Evolutionary conservation across 176 grass and related monocot species (phyloP).

Genomic region (Cocos nucifera): DNA sequence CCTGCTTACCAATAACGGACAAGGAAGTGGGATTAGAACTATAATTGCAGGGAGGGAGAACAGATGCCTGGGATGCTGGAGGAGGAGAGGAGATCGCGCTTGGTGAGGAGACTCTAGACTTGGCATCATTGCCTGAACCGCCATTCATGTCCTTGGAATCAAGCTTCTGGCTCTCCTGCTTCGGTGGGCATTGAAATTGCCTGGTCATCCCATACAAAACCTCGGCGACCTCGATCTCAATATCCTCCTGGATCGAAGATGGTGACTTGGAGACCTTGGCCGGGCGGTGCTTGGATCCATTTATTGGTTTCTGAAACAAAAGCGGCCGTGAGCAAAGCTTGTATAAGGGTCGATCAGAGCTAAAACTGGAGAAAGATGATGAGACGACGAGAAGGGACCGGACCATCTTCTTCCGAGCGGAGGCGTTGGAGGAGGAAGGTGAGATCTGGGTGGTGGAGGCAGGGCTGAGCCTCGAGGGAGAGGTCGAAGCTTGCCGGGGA

Average conservation of each 20-base stretch:
- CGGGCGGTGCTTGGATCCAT: constrained; percentile 24
- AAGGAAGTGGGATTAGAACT: constrained; percentile 31
- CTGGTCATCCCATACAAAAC: constrained; percentile 81
- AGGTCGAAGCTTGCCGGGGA: constrained; percentile 52
- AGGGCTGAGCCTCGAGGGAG: constrained; percentile 21
- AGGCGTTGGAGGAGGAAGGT: constrained; percentile 46
- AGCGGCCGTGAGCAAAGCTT: background rate
- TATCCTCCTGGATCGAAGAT: constrained; percentile 90
- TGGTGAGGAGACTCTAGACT: constrained; percentile 62
- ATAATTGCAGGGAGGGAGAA: constrained; percentile 39
- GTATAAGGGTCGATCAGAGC: background rate
- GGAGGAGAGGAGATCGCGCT: constrained; percentile 18
- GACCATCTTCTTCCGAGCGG: constrained; percentile 76
- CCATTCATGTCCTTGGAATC: constrained; percentile 36
- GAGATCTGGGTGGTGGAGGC: constrained; percentile 57
- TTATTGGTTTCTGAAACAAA: constrained; percentile 45
- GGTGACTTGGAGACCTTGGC: constrained; percentile 56
- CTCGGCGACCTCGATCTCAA: constrained; percentile 82
- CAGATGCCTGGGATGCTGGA: constrained; percentile 21
- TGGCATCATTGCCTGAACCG: constrained; percentile 27
- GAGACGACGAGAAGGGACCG: background rate
- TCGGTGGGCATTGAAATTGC: constrained; percentile 54
- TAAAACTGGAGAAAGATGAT: background rate
- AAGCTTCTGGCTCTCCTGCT: constrained; percentile 54
- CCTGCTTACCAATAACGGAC: constrained; percentile 35